A percentile compares a stretch with the other conserved stretches of the same genome.
phyloP scores from a whole-genome alignment of 1,284 basidiomycete species.

The Irpex sp. region DNA sequence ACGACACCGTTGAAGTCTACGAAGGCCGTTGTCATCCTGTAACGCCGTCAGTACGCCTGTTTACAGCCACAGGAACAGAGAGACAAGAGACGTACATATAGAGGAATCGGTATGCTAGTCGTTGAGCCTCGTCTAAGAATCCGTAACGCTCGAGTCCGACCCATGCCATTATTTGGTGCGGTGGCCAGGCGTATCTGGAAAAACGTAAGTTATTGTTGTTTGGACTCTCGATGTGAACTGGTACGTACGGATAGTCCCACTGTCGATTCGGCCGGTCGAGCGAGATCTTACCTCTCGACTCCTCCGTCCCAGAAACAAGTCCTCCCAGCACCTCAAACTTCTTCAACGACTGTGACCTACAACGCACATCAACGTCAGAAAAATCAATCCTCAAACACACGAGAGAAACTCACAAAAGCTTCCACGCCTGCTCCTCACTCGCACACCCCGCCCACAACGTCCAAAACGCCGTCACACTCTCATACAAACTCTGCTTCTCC shows the following conservation, averaged over 20 bases:
- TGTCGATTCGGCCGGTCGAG: slow-evolving; percentile 97
- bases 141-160: slow-evolving; percentile 96
- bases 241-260: slow-evolving; percentile 86
- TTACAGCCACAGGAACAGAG: background rate
- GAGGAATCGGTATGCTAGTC: slow-evolving; percentile 92
- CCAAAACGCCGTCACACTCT: slow-evolving; percentile 95
- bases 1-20: slow-evolving; percentile 98
- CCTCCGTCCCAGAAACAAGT: slow-evolving; percentile 95
- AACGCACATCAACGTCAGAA: slow-evolving; percentile 9
- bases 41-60: slow-evolving; percentile 6
- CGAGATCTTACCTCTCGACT: slow-evolving; percentile 93
- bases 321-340: slow-evolving; percentile 97
- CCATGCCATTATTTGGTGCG: slow-evolving; percentile 97
- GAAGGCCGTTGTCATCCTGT: slow-evolving; percentile 87
- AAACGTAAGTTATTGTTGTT: slow-evolving; percentile 11
- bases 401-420: slow-evolving; percentile 61
- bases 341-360: slow-evolving; percentile 77
- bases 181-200: slow-evolving; percentile 78
- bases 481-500: slow-evolving; percentile 90
- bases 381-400: too few relatives aligned
- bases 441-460: slow-evolving; percentile 97
- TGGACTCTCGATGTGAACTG: slow-evolving; percentile 12
- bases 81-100: slow-evolving; percentile 71
- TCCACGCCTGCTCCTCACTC: slow-evolving; percentile 90
- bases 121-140: slow-evolving; percentile 89